Percentiles rank a stretch among this genome's conserved stretches.
Conservation (phyloP, 1,284 basidiomycete species). For the Schizophyllum commune region DNA sequence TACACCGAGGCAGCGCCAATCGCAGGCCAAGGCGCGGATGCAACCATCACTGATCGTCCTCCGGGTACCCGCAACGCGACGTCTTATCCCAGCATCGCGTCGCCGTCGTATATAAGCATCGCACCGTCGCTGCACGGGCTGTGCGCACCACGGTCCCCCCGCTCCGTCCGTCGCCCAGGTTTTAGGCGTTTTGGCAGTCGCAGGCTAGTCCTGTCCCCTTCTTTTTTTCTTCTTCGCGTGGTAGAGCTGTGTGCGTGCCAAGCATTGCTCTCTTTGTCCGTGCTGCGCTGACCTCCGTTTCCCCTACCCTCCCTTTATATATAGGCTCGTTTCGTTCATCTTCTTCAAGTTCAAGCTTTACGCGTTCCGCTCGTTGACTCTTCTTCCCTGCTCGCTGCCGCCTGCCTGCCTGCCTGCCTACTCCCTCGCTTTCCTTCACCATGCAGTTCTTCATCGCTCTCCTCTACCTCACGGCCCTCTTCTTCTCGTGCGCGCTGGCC, state of each 20-base stretch:
- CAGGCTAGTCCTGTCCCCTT: not conserved
- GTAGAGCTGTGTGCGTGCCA: not conserved
- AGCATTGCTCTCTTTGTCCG: not conserved
- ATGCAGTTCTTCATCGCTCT: constrained; percentile 39
- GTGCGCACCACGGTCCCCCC: not conserved
- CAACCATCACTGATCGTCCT: not conserved
- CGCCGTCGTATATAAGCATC: not conserved
- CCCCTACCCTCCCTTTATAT: not conserved
- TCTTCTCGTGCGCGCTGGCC: constrained; percentile 31
- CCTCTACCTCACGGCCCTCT: constrained; percentile 31
- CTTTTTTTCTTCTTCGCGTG: not conserved
- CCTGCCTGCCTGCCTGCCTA: not conserved
- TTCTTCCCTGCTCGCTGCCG: not conserved
- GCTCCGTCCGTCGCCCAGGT: not conserved
- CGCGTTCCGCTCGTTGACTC: not conserved
- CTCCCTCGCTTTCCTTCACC: constrained; percentile 20
- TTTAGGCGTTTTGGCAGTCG: not conserved
- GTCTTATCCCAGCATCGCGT: no score
- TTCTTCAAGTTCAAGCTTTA: not conserved
- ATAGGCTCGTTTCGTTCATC: not conserved
- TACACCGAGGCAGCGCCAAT: not conserved
- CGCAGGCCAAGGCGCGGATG: not conserved
- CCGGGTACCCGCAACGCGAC: not conserved
- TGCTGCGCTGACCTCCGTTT: not conserved
- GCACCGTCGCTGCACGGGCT: not conserved